Base-by-base conservation (phyloP, 176 grass and related monocot species). In the Luzula sylvatica region DNA sequence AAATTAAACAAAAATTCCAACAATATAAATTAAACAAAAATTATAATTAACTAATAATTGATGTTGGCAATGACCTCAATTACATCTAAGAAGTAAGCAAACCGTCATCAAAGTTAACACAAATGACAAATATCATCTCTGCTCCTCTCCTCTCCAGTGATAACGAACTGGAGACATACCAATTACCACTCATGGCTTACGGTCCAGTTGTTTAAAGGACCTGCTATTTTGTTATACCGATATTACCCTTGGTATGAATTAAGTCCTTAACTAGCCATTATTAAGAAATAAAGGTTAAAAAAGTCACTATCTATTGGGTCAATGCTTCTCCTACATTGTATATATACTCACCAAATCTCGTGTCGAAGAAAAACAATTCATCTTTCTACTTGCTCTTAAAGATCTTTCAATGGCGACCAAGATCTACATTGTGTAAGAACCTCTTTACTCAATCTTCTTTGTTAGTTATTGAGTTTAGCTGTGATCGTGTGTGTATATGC, bases 351-450 rank as follows among this genome's bases (percentile, higher is more conserved):
- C 59, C 59, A 15, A 64, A 35, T 49, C 59, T 64, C 43, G 58
- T 26, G 44, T 25, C 43, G 41, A 18, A 18, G 8, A 61, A 61
- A 44, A 61, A 45, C 20, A 45, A 61, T 42, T 6, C 42, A n/a
- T 62, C 23, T 17, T 62, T 29, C 44, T 38, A 12, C 15, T 64
- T 64, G 23, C 59, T 35, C 30, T 35, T 35, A 35, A 39, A 49
- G 53, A 62, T 60, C 59, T 73, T 66, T 61, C 75, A 66, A 93
- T 93, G 87, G 77, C 81, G 38, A 65, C 55, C 46, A 93, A 86
- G 75, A 51, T 93, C 55, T 93, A 93, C 69, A 60, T 93, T 26
- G 81, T 93, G 87, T 93, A 86, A 86, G 87, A 48, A 65, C 51
- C 59, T 7, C 15, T 32, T 61, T 22, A 47, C 24, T 50, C 20